A percentile compares a stretch with the other conserved stretches of the same genome.
These are phyloP conservation scores for Lyophyllum decastes DNA, from an alignment of 768 basidiomycete species.

Conservation along the genomic window DNA sequence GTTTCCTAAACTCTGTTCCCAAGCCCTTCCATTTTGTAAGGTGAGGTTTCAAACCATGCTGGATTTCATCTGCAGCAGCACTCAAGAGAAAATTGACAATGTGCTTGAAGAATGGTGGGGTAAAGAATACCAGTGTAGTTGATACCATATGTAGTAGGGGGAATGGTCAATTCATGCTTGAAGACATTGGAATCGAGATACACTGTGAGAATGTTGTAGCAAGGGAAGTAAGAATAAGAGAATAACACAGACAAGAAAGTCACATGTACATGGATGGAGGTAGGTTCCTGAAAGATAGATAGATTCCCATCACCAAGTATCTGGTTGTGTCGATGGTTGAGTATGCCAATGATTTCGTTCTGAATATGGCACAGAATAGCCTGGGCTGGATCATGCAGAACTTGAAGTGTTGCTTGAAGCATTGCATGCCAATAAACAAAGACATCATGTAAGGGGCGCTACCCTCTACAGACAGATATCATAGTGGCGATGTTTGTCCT, in stretches of 20 bases:
- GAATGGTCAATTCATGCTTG: neutral
- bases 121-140: neutral
- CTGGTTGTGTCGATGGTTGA: constrained; percentile 22
- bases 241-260: neutral
- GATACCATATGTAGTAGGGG: neutral
- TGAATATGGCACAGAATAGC: constrained; percentile 16
- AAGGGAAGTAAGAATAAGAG: neutral
- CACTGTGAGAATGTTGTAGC: no score
- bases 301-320: constrained; percentile 22
- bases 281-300: constrained; percentile 24
- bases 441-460: no score
- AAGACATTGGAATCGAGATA: constrained; percentile 17
- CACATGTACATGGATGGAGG: constrained; percentile 27
- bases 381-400: constrained; percentile 4
- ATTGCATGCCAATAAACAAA: constrained; percentile 31
- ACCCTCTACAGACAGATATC: no score
- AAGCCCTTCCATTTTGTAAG: constrained; percentile 4
- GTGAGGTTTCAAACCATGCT: neutral
- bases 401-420: constrained; percentile 13
- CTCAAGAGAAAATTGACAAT: neutral
- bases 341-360: constrained; percentile 18
- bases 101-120: neutral
- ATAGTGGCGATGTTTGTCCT: no score
- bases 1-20: neutral
- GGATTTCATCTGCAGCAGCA: neutral